Conservation (phyloP, 177 flowering plant species). For the Vitis hybrid region DNA sequence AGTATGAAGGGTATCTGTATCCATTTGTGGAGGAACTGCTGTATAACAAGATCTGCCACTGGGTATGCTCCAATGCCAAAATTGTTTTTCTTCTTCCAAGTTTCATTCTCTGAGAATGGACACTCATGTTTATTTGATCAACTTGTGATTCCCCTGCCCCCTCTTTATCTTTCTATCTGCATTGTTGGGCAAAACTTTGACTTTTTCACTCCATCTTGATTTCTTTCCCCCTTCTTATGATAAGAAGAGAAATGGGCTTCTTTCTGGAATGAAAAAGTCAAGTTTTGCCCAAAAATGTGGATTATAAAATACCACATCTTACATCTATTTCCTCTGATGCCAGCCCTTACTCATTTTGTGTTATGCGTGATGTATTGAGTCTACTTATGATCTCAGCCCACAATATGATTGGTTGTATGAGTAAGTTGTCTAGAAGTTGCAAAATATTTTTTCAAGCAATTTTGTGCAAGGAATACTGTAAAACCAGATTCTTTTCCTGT, state of each 20-base stretch:
- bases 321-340: neutral
- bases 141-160: neutral
- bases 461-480: no score
- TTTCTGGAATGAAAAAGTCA: no score
- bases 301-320: neutral
- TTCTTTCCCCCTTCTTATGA: no score
- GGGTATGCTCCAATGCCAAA: conserved; percentile 60
- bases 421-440: neutral
- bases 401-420: neutral
- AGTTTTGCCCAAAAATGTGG: no score
- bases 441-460: neutral
- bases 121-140: neutral
- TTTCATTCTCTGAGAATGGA: neutral
- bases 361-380: neutral
- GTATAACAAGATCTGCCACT: conserved; percentile 77
- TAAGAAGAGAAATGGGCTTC: no score
- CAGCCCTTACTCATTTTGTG: neutral
- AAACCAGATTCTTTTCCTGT: no score
- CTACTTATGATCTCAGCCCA: neutral
- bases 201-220: no score
- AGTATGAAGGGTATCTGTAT: conserved; percentile 75
- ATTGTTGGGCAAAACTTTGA: no score
- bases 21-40: conserved; percentile 83
- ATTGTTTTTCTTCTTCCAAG: neutral
- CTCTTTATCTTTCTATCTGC: no score